phyloP scores from a whole-genome alignment of 805 yeast genomes.

The Clavispora fructus region DNA sequence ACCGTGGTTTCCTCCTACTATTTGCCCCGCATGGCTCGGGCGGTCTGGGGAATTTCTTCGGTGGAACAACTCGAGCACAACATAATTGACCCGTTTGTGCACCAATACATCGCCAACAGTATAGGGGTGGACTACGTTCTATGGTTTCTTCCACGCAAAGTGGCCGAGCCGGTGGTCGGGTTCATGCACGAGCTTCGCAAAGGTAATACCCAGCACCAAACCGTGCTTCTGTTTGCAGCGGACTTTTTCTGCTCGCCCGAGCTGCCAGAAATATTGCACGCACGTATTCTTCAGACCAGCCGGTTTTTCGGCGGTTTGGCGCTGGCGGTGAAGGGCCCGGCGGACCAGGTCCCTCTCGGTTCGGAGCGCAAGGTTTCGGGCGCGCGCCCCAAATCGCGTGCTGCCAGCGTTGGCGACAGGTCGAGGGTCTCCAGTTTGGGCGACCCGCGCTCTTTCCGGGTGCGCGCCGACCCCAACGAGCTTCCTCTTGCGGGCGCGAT shows the following conservation, averaged over 20 bases:
- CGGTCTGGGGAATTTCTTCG: neutral
- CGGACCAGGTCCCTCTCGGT: neutral
- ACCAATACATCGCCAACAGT: neutral
- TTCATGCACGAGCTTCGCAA: neutral
- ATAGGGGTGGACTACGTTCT: neutral
- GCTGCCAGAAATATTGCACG: neutral
- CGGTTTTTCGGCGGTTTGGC: neutral
- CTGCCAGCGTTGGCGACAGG: neutral
- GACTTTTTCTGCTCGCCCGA: neutral
- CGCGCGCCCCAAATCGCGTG: neutral
- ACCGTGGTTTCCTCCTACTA: constrained; percentile 5
- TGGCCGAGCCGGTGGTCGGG: neutral
- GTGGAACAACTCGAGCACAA: neutral
- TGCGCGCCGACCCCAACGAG: neutral
- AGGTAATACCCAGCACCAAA: neutral
- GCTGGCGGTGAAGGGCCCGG: neutral
- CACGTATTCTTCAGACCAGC: neutral
- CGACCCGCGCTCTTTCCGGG: neutral
- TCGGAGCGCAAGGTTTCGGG: neutral
- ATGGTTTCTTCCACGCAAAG: neutral
- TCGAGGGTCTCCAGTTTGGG: neutral
- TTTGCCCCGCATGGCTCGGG: constrained; percentile 3
- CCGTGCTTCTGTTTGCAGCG: neutral
- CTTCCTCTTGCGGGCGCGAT: neutral
- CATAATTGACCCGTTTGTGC: neutral